Conservation (phyloP, 257 asterid genomes). For the Salvia rosmarinus region DNA sequence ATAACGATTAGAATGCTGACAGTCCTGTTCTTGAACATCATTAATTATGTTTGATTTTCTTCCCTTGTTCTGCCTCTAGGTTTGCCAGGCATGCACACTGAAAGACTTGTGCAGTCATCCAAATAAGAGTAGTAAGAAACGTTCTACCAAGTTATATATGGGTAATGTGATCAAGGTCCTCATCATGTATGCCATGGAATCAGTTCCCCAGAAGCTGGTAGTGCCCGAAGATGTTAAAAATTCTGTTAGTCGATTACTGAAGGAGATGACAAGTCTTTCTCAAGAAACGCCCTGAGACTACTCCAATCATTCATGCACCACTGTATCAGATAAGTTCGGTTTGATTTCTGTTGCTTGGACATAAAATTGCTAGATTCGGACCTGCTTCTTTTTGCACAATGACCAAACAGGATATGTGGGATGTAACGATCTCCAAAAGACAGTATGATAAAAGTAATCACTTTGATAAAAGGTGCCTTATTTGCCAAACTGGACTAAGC, state of each 20-base stretch:
- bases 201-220: conserved; percentile 55
- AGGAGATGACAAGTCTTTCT: conserved; percentile 62
- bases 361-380: neutral
- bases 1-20: neutral
- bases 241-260: conserved; percentile 60
- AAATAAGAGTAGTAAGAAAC: conserved; percentile 43
- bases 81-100: conserved; percentile 65
- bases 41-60: conserved; percentile 19
- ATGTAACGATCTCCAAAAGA: neutral
- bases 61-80: conserved; percentile 45
- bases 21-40: conserved; percentile 17
- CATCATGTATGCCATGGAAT: conserved; percentile 62
- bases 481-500: no score
- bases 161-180: conserved; percentile 55
- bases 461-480: no score
- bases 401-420: neutral
- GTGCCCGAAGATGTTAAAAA: conserved; percentile 62
- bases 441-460: no score
- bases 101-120: conserved; percentile 59
- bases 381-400: neutral
- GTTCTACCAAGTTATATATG: conserved; percentile 45
- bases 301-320: neutral
- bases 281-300: conserved; percentile 35
- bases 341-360: neutral
- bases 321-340: neutral